These are phyloP conservation scores for Ajuga chamaepitys DNA, from an alignment of 257 asterid genomes.

Conservation along the genomic window DNA sequence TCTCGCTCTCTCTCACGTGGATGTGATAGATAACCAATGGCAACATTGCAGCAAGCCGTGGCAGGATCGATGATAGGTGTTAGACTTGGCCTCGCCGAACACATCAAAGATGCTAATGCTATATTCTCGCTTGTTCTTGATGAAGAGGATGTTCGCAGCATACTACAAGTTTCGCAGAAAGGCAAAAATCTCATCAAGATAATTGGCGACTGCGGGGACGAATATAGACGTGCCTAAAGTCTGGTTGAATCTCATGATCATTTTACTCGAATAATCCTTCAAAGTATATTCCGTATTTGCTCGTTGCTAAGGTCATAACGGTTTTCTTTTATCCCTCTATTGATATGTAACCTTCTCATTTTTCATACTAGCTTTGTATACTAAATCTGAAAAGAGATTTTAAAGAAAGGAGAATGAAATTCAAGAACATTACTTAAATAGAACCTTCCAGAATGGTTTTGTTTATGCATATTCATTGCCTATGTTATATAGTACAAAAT, in stretches of 20 bases:
- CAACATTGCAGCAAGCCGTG: slow-evolving; percentile 64
- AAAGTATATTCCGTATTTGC: too few species aligned
- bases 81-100: slow-evolving; percentile 84
- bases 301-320: too few species aligned
- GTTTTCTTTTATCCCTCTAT: too few species aligned
- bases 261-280: not conserved
- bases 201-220: slow-evolving; percentile 94
- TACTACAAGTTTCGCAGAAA: slow-evolving; percentile 52
- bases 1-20: not conserved
- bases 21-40: not conserved
- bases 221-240: slow-evolving; percentile 61
- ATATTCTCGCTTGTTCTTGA: slow-evolving; percentile 75
- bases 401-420: not conserved
- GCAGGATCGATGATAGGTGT: slow-evolving; percentile 98
- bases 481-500: not conserved
- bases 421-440: not conserved
- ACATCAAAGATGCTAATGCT: slow-evolving; percentile 56
- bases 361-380: not conserved
- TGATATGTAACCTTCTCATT: too few species aligned
- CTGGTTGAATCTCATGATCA: not conserved
- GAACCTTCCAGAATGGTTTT: not conserved
- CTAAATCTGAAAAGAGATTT: not conserved
- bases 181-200: slow-evolving; percentile 71
- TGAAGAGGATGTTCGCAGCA: slow-evolving; percentile 58
- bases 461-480: not conserved